These are phyloP conservation scores for Arthonia radiata DNA, from an alignment of 495 filamentous ascomycete species.

Conservation along the genomic window DNA sequence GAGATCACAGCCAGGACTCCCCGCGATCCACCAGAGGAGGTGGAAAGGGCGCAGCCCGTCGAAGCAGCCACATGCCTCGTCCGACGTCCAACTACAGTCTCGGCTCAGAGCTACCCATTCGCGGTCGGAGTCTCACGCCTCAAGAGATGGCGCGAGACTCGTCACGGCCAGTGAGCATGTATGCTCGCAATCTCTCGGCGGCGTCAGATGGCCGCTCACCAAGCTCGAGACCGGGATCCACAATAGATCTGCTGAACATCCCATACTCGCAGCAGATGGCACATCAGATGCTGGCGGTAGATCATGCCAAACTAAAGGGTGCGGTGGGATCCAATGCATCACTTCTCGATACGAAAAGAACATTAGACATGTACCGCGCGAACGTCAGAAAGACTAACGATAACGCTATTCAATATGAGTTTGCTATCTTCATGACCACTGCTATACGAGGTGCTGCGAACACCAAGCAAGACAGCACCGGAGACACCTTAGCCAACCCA, in stretches of 20 bases:
- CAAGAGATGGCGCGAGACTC: too few species aligned
- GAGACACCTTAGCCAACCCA: slow-evolving; percentile 3
- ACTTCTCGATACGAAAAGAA: slow-evolving; percentile 67
- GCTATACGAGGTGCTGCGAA: too few species aligned
- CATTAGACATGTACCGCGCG: slow-evolving; percentile 86
- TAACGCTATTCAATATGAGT: slow-evolving; percentile 69
- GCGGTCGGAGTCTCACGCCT: slow-evolving; percentile 35
- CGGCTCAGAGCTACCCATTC: slow-evolving; percentile 34
- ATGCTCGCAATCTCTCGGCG: too few species aligned
- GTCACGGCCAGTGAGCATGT: too few species aligned
- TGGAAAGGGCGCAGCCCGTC: slow-evolving; percentile 19
- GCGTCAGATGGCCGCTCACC: slow-evolving; percentile 40
- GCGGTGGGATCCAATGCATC: slow-evolving; percentile 75
- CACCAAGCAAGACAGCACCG: slow-evolving; percentile 39
- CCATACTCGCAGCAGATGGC: slow-evolving; percentile 73
- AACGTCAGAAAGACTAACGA: slow-evolving; percentile 95
- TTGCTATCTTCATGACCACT: slow-evolving; percentile 84
- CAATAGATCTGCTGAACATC: slow-evolving; percentile 53
- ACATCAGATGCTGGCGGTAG: slow-evolving; percentile 39
- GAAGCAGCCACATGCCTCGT: slow-evolving; percentile 31
- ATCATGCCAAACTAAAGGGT: slow-evolving; percentile 51
- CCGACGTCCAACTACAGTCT: slow-evolving; percentile 50
- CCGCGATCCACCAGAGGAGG: too few species aligned
- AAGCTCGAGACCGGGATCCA: slow-evolving; percentile 54
- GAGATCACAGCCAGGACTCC: too few species aligned